Conservation (phyloP, 2,329 filamentous ascomycete species). For the Diaporthe amygdali region DNA sequence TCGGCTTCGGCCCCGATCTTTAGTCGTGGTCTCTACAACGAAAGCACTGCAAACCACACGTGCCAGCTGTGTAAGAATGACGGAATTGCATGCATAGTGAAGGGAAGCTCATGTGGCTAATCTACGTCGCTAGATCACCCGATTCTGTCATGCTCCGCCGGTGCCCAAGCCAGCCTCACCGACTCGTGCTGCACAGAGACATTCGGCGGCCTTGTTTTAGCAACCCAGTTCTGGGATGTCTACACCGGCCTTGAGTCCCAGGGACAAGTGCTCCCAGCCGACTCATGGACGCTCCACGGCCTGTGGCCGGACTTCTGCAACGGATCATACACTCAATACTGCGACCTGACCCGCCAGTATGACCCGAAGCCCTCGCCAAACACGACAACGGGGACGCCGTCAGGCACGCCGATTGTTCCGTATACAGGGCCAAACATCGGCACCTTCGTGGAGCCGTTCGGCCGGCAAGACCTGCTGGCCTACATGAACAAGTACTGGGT, state of each 20-base stretch:
- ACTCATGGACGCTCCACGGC: constrained; percentile 66
- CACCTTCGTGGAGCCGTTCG: constrained; percentile 63
- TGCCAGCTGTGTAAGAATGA: constrained; percentile 51
- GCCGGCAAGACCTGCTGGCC: constrained; percentile 62
- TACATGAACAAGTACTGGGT: constrained; percentile 74
- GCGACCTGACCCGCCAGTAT: constrained; percentile 68
- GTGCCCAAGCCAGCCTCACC: constrained; percentile 48
- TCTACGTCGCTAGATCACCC: constrained; percentile 36
- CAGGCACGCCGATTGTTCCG: constrained; percentile 58
- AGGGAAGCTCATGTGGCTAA: not conserved
- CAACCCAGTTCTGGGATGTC: constrained; percentile 69
- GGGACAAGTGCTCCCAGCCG: constrained; percentile 62
- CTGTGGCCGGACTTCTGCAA: constrained; percentile 61
- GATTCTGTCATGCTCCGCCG: constrained; percentile 54
- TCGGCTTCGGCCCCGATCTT: constrained; percentile 31
- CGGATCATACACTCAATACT: constrained; percentile 69
- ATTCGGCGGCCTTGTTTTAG: constrained; percentile 65
- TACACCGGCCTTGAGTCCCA: constrained; percentile 64
- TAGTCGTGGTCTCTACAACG: constrained; percentile 42
- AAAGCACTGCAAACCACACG: constrained; percentile 60
- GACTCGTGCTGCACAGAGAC: constrained; percentile 72
- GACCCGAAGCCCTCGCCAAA: constrained; percentile 67
- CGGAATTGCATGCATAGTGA: not conserved
- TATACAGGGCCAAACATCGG: constrained; percentile 64
- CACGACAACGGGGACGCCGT: constrained; percentile 62